Base-by-base conservation (phyloP, 768 basidiomycete species). In the Tulasnella sp. region DNA sequence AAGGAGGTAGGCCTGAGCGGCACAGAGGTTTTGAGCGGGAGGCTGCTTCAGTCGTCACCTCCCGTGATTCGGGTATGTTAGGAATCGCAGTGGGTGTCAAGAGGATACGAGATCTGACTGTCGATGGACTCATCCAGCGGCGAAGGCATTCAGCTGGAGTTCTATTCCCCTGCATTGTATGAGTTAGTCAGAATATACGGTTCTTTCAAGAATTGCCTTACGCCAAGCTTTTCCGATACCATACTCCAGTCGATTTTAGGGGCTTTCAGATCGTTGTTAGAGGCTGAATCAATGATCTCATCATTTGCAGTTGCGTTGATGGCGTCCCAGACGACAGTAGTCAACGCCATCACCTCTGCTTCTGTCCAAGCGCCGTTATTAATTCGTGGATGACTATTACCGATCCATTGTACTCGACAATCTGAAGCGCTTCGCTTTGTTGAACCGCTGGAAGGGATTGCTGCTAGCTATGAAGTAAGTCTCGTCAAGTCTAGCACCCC, bases 401-500 rank as follows among this genome's bases (percentile, higher is more conserved):
- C 47, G 27, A 33, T 7, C 47, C 47, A 48, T 13, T 48, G 47
- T 19, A 48, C 47, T 22, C 39, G 35, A 24, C 47, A 48, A 6
- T 48, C 47, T 16, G 22, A 13, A 16, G 34, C 31, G 31, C 34
- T 37, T 16, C 47, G 47, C 8, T 22, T 27, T 9, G 47, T 25
- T n/a, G 47, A 37, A 27, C 34, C 35, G 31, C 29, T 37, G 19
- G 34, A 25, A 16, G 20, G 20, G 19, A 35, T 19, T 16, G 25
- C 34, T 37, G 31, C 47, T 10, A 48, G 27, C 34, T 48, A 22
- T 13, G 2, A 4, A 48, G 7, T 2, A 22, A 20, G 33, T 15
- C 7, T 13, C 19, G 29, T 20, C 31, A 31, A 46, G 24, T 32
- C 12, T 13, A 46, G 10, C 24, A 32, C n/a, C 8, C 16, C 24